A percentile compares a stretch with the other conserved stretches of the same genome.
phyloP scores from a whole-genome alignment of 2,329 filamentous ascomycete genomes.

The Fusarium proliferatum region DNA sequence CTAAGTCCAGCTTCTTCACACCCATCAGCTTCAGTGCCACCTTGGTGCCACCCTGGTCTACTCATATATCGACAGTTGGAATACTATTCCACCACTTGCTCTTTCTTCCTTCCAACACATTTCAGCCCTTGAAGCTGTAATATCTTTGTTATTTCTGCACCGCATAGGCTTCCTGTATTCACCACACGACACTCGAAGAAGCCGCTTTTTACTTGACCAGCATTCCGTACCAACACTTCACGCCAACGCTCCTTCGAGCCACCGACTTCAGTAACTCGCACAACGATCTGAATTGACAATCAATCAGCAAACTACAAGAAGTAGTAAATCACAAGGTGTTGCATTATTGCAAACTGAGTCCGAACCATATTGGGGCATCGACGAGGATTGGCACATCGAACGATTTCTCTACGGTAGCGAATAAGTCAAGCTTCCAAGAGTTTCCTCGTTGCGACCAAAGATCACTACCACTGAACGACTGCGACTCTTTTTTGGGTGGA shows the following conservation, averaged over 20 bases:
- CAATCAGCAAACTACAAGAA: not conserved
- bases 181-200: not conserved
- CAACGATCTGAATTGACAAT: not conserved
- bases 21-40: constrained; percentile 30
- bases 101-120: constrained; percentile 13
- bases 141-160: not conserved
- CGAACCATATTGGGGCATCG: not conserved
- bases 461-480: not conserved
- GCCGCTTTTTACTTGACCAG: not conserved
- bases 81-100: constrained; percentile 22
- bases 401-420: not conserved
- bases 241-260: not conserved
- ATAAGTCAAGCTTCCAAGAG: not conserved
- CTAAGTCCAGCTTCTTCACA: constrained; percentile 7
- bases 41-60: constrained; percentile 29
- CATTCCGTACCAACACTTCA: not conserved
- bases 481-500: constrained; percentile 8
- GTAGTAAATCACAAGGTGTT: not conserved
- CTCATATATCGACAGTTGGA: constrained; percentile 33
- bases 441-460: not conserved
- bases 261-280: not conserved
- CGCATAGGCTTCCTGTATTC: not conserved
- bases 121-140: not conserved
- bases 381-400: not conserved
- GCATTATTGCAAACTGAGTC: not conserved